Base-by-base conservation (phyloP, 345 rosid species). In the Bruguiera sexangula region DNA sequence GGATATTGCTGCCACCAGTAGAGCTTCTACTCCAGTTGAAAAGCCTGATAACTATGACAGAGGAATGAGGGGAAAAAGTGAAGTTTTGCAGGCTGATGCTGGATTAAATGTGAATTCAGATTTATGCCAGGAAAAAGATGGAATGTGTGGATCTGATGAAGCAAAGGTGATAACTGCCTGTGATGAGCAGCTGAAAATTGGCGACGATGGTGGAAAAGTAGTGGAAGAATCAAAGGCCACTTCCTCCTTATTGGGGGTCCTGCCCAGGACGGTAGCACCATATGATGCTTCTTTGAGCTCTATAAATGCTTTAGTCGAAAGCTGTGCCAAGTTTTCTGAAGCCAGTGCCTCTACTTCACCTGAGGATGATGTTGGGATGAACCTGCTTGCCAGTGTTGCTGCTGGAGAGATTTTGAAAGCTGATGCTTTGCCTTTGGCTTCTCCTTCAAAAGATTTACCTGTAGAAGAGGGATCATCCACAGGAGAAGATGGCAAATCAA, bases 331-430 rank as follows among this genome's bases (percentile, higher is more conserved):
- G 78, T 75, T 73, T 58, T 85, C 95, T 1, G 93, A 88, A 76
- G 82, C 86, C 26, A 82, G 68, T 82, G 82, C 75, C 11, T 78
- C 80, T 31, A 29, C 80, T 58, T 80, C 92, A 6, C 78, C 75
- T 71, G 86, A 82, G 8, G 99, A 95, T 85, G 96, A 92, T 79
- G 84, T 83, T 69, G 99, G 98, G 68, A 95, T 95, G 96, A 92
- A 92, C 79, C 83, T 95, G 71, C 91, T 95, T 66, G 99, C 99
- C 46, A 92, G 83, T 78, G 98, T 95, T 57, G 99, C 99, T 69
- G 83, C 97, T 66, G 97, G 87, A 58, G 98, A 92, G 75, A 89
- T 92, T 70, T 81, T 82, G 32, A 95, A 84, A 65, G 79, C 93
- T 9, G 87, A 86, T 66, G 65, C 68, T 66, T 87, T 92, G 24